These are phyloP conservation scores for Colletotrichum simmondsii DNA, from an alignment of 2,329 filamentous ascomycete genomes.

Conservation along the genomic window DNA sequence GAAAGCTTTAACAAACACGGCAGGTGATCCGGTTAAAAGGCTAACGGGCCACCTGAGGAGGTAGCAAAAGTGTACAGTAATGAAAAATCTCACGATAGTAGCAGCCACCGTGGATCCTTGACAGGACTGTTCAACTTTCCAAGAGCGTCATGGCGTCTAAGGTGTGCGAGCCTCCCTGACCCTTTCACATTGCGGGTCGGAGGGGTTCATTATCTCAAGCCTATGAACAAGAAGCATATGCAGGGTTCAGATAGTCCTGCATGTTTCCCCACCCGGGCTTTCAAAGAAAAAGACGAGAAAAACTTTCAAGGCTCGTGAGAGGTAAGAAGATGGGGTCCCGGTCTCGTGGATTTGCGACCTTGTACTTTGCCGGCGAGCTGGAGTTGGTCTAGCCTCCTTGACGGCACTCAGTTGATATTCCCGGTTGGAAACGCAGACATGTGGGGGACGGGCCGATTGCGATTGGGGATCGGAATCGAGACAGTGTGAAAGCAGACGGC, in stretches of 20 bases:
- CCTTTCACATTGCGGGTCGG: background rate
- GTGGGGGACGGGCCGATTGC: background rate
- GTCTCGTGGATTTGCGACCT: background rate
- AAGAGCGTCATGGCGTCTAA: background rate
- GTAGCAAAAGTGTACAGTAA: background rate
- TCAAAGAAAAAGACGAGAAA: background rate
- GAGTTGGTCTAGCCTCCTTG: conserved; percentile 1
- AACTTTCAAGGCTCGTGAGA: background rate
- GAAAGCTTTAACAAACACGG: background rate
- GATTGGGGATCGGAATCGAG: background rate
- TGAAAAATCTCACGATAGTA: conserved; percentile 5
- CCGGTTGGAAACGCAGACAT: background rate
- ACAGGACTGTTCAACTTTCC: background rate
- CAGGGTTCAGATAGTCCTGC: conserved; percentile 1
- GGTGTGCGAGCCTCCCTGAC: background rate
- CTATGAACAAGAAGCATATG: background rate
- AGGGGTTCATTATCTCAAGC: background rate
- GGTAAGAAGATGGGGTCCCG: background rate
- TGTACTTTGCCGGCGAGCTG: background rate
- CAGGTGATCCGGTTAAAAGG: background rate
- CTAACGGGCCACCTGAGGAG: background rate
- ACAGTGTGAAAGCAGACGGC: background rate
- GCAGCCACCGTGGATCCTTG: conserved; percentile 13
- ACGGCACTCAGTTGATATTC: background rate
- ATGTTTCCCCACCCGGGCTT: background rate